Percentiles rank a stretch among this genome's conserved stretches.
Evolutionary conservation across 768 basidiomycete species (phyloP).

Genomic region (Tylopilus intermedius): DNA sequence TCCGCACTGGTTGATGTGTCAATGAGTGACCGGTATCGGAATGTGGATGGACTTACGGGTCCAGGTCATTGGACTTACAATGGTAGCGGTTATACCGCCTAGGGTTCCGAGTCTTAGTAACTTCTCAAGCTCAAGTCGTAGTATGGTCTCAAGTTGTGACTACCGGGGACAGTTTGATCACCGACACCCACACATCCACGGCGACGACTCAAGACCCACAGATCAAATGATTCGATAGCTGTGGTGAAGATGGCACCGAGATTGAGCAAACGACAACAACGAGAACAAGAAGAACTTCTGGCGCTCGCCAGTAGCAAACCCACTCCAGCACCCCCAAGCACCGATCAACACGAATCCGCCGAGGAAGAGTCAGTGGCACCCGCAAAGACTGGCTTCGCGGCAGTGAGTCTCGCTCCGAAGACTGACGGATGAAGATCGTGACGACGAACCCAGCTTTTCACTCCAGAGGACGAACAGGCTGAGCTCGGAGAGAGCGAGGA

Average conservation of each 20-base stretch:
- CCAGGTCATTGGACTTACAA: no score
- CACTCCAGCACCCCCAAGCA: not conserved
- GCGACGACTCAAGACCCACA: not conserved
- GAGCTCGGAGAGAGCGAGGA: conserved; percentile 19
- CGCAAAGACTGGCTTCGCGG: conserved; percentile 37
- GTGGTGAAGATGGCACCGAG: conserved; percentile 55
- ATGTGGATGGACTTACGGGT: no score
- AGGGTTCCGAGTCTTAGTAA: no score
- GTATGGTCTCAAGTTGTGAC: no score
- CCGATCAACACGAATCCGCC: conserved; percentile 24
- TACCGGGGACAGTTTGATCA: no score
- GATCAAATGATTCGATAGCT: conserved; percentile 2
- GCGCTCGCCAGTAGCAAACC: conserved; percentile 38
- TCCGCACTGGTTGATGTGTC: no score
- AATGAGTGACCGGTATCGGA: no score
- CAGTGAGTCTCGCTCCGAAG: conserved; percentile 31
- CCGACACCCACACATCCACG: not conserved
- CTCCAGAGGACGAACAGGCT: conserved; percentile 25
- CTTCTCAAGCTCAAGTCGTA: no score
- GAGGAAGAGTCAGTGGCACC: conserved; percentile 35
- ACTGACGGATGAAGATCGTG: conserved; percentile 11
- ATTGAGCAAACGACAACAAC: conserved; percentile 80
- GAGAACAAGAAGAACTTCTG: conserved; percentile 77
- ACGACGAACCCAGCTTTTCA: conserved; percentile 39
- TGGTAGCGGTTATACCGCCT: no score